These are phyloP conservation scores for Dicorynia guianensis DNA, from an alignment of 306 rosid genomes.

Conservation along the genomic window DNA sequence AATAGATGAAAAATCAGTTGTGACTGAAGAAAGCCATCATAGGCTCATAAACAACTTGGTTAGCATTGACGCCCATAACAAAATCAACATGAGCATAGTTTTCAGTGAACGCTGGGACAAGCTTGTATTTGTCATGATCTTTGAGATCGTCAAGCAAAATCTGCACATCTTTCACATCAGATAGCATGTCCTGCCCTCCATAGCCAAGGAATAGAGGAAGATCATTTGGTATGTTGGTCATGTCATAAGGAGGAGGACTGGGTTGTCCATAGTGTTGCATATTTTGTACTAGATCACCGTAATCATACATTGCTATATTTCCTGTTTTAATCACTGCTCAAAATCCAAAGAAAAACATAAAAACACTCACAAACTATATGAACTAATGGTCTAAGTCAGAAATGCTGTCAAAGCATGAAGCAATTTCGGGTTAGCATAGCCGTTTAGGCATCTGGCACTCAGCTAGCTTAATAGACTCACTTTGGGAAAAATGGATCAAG, in stretches of 20 bases:
- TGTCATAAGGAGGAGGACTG: conserved; percentile 73
- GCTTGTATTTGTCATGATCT: conserved; percentile 65
- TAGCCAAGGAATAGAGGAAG: conserved; percentile 72
- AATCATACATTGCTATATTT: conserved; percentile 70
- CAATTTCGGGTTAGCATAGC: too few species aligned
- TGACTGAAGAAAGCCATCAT: conserved; percentile 72
- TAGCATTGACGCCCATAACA: conserved; percentile 78
- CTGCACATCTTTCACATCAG: conserved; percentile 73
- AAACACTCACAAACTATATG: too few species aligned
- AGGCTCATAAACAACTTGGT: conserved; percentile 72
- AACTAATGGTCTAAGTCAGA: too few species aligned
- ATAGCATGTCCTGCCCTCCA: conserved; percentile 76
- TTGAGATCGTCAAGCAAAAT: conserved; percentile 56
- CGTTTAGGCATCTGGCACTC: too few species aligned
- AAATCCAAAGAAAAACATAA: too few species aligned
- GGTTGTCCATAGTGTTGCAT: conserved; percentile 68
- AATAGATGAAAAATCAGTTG: conserved; percentile 41
- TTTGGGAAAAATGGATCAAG: conserved; percentile 88
- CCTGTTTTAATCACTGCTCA: conserved; percentile 76
- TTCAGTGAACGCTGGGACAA: conserved; percentile 66
- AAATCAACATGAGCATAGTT: conserved; percentile 89
- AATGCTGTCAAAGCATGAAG: too few species aligned
- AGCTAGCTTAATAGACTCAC: conserved; percentile 47
- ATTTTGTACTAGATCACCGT: conserved; percentile 51
- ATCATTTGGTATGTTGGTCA: conserved; percentile 67